Base-by-base conservation (phyloP, 805 yeast species). In the Teunomyces gatunensis region DNA sequence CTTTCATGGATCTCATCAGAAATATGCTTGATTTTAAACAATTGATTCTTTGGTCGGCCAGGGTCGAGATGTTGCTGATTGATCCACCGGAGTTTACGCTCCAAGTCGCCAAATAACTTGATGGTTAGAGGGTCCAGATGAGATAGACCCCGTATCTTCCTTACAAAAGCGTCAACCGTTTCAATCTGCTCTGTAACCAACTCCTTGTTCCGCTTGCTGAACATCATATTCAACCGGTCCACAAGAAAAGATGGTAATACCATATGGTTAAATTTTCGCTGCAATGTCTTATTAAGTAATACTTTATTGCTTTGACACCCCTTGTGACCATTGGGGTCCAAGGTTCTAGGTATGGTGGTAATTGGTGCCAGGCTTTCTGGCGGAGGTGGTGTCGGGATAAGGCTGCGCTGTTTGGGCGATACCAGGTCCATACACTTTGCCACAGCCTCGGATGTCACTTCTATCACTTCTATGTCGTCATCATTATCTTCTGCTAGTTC, bases 401-500 rank as follows among this genome's bases (percentile, higher is more conserved):
- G 18, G 5, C 28, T 9, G 6, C 18, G 40, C 21, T 18, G 12
- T 6, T n/a, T 37, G 17, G 40, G 40, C 6, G 40, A 37, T 2
- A n/a, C 11, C 29, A 37, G 28, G 3, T 15, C 17, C 29, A 20
- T 23, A 4, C 4, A 18, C 29, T 37, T 23, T 4, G 40, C 40
- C 9, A 20, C 40, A 6, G 10, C 40, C 0, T 29, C 25, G 27
- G 23, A 32, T 9, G 28, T 29, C 25, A 43, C 40, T 3, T 54
- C 55, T 10, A 60, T 57, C 6, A 52, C 56, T 41, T 60, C 59
- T 7, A 60, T 47, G n/a, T 60, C 64, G 13, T 53, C 64, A 3
- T 59, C 64, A 2, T 55, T 50, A 1, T 47, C 56, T 1, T 37
- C 53, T 2, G 35, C 50, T 1, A 45, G 49, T 9, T 32, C 39